These are phyloP conservation scores for Mucor velutinosus DNA, from an alignment of 371 early-diverging fungal genomes.

Conservation along the genomic window DNA sequence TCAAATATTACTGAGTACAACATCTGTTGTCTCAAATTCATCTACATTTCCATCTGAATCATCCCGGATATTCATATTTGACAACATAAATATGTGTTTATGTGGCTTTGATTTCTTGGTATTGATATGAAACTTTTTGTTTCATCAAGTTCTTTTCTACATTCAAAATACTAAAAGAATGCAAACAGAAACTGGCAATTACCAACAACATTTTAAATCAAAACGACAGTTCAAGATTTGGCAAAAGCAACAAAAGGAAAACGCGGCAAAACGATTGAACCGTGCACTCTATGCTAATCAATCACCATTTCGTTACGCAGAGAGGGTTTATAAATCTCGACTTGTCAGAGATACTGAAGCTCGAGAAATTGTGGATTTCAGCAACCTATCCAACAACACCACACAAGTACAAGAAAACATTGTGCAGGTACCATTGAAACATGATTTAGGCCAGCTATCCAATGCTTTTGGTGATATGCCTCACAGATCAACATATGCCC, in stretches of 20 bases:
- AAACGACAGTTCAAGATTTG: constrained; percentile 21
- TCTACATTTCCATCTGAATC: background rate
- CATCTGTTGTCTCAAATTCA: background rate
- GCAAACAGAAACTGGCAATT: background rate
- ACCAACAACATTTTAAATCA: constrained; percentile 1
- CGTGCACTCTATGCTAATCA: constrained; percentile 35
- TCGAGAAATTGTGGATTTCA: background rate
- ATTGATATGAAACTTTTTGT: background rate
- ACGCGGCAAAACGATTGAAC: constrained; percentile 12
- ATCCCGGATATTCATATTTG: background rate
- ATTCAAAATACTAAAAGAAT: background rate
- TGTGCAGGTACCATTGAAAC: background rate
- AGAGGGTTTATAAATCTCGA: constrained; percentile 59
- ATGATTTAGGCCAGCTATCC: background rate
- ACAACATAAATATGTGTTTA: background rate
- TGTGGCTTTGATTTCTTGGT: background rate
- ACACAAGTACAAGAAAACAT: background rate
- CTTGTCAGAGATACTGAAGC: constrained; percentile 57
- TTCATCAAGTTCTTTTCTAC: background rate
- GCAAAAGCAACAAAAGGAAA: constrained; percentile 21
- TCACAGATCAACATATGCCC: constrained; percentile 15
- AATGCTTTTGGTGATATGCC: background rate
- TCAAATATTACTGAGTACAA: background rate
- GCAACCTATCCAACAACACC: background rate
- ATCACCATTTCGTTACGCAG: constrained; percentile 71